Evolutionary conservation across 768 basidiomycete genomes (phyloP), one percentile per base, ranked within the genome.

Genomic region (Termitomyces titanicus): DNA sequence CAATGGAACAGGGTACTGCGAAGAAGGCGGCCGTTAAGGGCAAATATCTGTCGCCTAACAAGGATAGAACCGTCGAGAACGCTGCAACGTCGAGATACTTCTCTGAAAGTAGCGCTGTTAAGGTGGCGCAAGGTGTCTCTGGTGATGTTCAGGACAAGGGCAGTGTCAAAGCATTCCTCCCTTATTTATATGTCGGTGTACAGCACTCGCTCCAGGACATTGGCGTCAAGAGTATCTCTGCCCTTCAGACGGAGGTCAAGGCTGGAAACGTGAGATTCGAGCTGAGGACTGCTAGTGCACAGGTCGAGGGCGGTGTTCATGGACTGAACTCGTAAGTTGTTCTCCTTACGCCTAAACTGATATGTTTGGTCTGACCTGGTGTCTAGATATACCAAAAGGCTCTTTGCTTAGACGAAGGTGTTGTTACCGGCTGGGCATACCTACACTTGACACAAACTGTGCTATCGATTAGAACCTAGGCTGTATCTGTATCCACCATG

Each of bases 141-240:
- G 96, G 96, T 12, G 94, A 98, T 64, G 96, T 98, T 11, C 90
- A 92, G 71, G 96, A 99, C 72, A 98, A 97, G 78, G 97, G 97
- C 6, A 92, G 91, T 57, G 85, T 98, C 62, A 88, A 85, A 74
- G 88, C 89, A 50, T 98, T 98, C 72, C 67, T 98, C 49, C 96
- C 95, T 2, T 94, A 92, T 66, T 73, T 94, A 34, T 73, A 89
- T 53, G 79, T 81, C 3, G 92, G 92, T 4, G 76, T 94, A 37
- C 95, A 98, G 71, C 95, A 98, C 72, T 94, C 92, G 60, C 75
- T 98, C 60, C 96, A 99, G 76, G 96, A 99, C 61, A 79, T 94
- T 53, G 96, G 96, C 24, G 83, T 92, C 29, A 79, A 68, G 66
- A 88, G 77, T 56, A 78, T 98, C 45, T 56, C 48, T 40, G 84